These are phyloP conservation scores for Lactarius sanguifluus DNA, from an alignment of 768 basidiomycete species.

Conservation along the genomic window DNA sequence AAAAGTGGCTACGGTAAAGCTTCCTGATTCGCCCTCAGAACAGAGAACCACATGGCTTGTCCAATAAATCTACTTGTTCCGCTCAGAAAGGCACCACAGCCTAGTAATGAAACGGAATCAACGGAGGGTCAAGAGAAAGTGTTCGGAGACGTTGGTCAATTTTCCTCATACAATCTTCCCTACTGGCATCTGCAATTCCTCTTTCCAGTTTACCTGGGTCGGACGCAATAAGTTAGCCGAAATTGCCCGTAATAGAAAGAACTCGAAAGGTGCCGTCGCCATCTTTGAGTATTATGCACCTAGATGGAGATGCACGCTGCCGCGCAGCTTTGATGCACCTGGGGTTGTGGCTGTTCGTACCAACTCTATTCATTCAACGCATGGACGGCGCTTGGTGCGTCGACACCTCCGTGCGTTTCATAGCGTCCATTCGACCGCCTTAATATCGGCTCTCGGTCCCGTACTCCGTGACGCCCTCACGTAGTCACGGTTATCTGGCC, in stretches of 20 bases:
- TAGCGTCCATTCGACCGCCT: background rate
- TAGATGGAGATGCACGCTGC: background rate
- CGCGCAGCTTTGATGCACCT: background rate
- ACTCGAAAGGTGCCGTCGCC: background rate
- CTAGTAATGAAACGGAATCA: background rate
- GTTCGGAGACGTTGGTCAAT: background rate
- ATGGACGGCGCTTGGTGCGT: background rate
- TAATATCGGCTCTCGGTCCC: background rate
- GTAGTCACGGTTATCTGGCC: background rate
- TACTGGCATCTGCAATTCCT: background rate
- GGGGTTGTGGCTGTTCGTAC: background rate
- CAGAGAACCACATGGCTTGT: background rate
- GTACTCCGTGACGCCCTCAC: background rate
- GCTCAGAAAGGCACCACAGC: background rate
- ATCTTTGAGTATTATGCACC: background rate
- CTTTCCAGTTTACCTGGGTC: background rate
- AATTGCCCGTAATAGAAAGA: background rate
- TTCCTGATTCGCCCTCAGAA: background rate
- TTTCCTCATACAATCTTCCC: background rate
- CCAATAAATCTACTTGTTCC: background rate
- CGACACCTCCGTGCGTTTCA: background rate
- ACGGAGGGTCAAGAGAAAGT: too few relatives aligned
- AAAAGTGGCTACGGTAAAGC: background rate
- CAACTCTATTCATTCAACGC: background rate
- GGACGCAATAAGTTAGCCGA: background rate